These are phyloP conservation scores for Pythium dissotocum DNA, from an alignment of 352 stramenopile species.

Conservation along the genomic window DNA sequence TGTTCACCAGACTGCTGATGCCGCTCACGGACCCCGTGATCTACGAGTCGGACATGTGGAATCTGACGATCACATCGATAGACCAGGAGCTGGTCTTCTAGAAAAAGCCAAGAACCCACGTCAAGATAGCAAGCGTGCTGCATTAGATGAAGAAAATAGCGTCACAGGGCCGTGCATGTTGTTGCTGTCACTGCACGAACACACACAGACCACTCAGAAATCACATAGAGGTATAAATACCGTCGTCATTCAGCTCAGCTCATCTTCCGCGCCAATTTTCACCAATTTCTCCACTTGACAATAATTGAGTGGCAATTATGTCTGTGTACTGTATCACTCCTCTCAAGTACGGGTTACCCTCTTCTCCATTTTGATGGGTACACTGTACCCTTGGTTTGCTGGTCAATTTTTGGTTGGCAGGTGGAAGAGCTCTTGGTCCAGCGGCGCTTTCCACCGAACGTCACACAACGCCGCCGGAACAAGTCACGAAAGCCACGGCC, in stretches of 20 bases:
- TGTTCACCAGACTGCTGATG: slow-evolving; percentile 73
- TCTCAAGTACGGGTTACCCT: slow-evolving; percentile 23
- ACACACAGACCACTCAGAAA: neutral
- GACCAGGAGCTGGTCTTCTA: slow-evolving; percentile 29
- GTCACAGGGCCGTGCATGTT: neutral
- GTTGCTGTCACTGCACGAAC: slow-evolving; percentile 5
- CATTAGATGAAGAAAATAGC: neutral
- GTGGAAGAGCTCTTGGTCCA: slow-evolving; percentile 17
- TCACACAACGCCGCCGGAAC: slow-evolving; percentile 7
- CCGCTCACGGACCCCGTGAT: slow-evolving; percentile 77
- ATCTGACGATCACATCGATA: slow-evolving; percentile 51
- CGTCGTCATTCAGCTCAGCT: neutral
- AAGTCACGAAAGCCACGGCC: neutral
- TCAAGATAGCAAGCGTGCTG: neutral
- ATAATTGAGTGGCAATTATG: slow-evolving; percentile 14
- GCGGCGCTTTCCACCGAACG: slow-evolving; percentile 5
- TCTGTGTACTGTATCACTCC: neutral
- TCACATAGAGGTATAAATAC: slow-evolving; percentile 14
- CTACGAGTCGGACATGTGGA: slow-evolving; percentile 83
- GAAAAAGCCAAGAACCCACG: neutral
- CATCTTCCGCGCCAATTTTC: neutral
- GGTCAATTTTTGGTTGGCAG: slow-evolving; percentile 35
- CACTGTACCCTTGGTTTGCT: slow-evolving; percentile 15
- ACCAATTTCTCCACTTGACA: neutral
- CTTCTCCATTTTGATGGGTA: neutral